These are phyloP conservation scores for Grosmannia huntii DNA, from an alignment of 2,329 filamentous ascomycete genomes.

Conservation along the genomic window DNA sequence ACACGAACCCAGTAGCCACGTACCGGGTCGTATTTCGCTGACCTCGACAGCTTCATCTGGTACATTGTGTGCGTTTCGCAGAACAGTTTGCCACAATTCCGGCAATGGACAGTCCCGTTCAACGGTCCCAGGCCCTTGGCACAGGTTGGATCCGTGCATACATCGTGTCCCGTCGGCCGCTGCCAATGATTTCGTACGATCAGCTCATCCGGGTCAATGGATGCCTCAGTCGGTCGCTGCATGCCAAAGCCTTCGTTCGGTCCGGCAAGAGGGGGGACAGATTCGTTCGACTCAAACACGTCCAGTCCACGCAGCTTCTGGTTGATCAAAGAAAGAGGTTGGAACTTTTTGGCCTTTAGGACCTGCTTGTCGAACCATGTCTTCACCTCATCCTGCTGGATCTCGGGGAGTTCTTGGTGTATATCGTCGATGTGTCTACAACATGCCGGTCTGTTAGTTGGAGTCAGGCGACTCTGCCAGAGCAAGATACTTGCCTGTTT, in stretches of 20 bases:
- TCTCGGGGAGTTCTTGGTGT: slow-evolving; percentile 78
- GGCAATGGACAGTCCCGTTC: slow-evolving; percentile 81
- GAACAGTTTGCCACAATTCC: slow-evolving; percentile 84
- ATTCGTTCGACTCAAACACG: slow-evolving; percentile 86
- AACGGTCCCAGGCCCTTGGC: slow-evolving; percentile 65
- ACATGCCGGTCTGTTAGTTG: background rate
- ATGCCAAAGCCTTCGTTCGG: slow-evolving; percentile 17
- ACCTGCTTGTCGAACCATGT: slow-evolving; percentile 96
- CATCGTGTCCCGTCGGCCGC: slow-evolving; percentile 55
- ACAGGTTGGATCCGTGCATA: slow-evolving; percentile 79
- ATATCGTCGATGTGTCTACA: slow-evolving; percentile 61
- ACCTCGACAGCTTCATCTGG: slow-evolving; percentile 91
- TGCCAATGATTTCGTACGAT: slow-evolving; percentile 90
- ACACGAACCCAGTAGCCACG: slow-evolving; percentile 88
- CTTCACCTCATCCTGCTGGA: slow-evolving; percentile 87
- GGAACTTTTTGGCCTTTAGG: slow-evolving; percentile 83
- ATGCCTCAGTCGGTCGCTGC: slow-evolving; percentile 26
- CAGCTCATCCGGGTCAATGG: slow-evolving; percentile 71
- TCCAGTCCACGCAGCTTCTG: slow-evolving; percentile 88
- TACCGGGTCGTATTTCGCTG: slow-evolving; percentile 79
- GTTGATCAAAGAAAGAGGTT: slow-evolving; percentile 80
- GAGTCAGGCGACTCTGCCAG: background rate
- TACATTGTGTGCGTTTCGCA: slow-evolving; percentile 99
- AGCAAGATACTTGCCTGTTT: slow-evolving; percentile 45
- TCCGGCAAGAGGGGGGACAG: slow-evolving; percentile 24